phyloP scores from a whole-genome alignment of 2,329 filamentous ascomycete species.

The Colletotrichum limetticola region DNA sequence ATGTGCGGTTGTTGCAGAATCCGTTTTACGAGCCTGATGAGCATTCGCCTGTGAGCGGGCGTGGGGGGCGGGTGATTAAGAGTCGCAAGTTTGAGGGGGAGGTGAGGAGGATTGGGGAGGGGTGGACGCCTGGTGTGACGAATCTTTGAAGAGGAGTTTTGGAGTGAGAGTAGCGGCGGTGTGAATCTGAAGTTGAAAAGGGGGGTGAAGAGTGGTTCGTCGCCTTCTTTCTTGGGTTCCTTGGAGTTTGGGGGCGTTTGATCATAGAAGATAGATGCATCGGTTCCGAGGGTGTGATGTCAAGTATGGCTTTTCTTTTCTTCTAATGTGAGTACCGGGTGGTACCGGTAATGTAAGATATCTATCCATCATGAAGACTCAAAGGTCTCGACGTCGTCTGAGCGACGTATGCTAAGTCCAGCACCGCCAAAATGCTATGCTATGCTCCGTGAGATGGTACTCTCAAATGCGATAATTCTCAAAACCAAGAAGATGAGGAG shows the following conservation, averaged over 20 bases:
- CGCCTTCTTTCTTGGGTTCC: background rate
- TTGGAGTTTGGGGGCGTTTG: slow-evolving; percentile 15
- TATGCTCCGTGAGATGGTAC: slow-evolving; percentile 13
- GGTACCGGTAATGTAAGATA: background rate
- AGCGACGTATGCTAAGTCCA: background rate
- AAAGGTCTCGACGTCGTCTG: slow-evolving; percentile 19
- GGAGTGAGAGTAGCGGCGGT: background rate
- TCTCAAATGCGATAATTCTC: background rate
- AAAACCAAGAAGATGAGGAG: background rate
- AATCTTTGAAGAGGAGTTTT: slow-evolving; percentile 57
- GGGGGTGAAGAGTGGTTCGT: background rate
- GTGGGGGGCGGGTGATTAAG: slow-evolving; percentile 76
- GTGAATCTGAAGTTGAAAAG: background rate
- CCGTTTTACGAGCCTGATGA: slow-evolving; percentile 95
- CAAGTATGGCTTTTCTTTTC: background rate
- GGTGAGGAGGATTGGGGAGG: slow-evolving; percentile 85
- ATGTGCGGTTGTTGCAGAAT: slow-evolving; percentile 88
- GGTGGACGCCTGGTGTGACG: slow-evolving; percentile 80
- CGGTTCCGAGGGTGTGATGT: background rate
- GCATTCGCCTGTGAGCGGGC: slow-evolving; percentile 69
- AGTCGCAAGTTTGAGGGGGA: slow-evolving; percentile 85
- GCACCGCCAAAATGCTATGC: slow-evolving; percentile 33
- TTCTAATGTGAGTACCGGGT: slow-evolving; percentile 6
- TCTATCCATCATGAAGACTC: slow-evolving; percentile 8
- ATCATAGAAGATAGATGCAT: background rate